phyloP scores from a whole-genome alignment of 148 eudicot genomes.

The Bassia scoparia region DNA sequence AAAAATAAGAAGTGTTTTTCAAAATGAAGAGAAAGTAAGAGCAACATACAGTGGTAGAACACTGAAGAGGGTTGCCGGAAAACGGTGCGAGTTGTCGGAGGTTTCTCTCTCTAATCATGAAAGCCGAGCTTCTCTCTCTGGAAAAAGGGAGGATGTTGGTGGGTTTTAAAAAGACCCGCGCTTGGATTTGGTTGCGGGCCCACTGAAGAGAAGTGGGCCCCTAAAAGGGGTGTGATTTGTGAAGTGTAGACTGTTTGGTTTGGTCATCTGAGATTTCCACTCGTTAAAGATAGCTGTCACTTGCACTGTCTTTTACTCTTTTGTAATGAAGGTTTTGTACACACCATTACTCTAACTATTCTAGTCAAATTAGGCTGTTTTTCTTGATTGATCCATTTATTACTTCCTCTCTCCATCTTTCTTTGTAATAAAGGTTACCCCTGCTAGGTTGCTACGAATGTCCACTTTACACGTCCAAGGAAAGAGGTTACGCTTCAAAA shows the following conservation, averaged over 20 bases:
- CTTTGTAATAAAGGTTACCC: too few species aligned
- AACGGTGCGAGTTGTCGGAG: background rate
- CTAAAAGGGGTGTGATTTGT: too few species aligned
- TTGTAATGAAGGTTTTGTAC: background rate
- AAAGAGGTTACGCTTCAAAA: too few species aligned
- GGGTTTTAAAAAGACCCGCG: constrained; percentile 29
- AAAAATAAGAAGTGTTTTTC: too few species aligned
- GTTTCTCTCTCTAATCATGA: background rate
- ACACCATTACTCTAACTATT: background rate
- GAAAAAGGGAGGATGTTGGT: background rate
- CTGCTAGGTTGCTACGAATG: too few species aligned
- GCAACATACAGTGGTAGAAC: too few species aligned
- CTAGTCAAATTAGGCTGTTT: constrained; percentile 9
- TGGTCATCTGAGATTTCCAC: background rate
- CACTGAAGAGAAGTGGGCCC: background rate
- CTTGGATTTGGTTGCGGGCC: background rate
- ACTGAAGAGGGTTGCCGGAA: background rate
- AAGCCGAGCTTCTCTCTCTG: background rate
- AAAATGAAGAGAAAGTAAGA: too few species aligned
- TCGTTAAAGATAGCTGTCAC: constrained; percentile 9
- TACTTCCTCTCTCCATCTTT: too few species aligned
- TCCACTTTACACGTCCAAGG: too few species aligned
- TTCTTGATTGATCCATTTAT: background rate
- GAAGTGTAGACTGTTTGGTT: too few species aligned
- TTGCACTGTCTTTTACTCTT: background rate